Base-by-base conservation (phyloP, 83 land plant genomes). In the Picea abies region DNA sequence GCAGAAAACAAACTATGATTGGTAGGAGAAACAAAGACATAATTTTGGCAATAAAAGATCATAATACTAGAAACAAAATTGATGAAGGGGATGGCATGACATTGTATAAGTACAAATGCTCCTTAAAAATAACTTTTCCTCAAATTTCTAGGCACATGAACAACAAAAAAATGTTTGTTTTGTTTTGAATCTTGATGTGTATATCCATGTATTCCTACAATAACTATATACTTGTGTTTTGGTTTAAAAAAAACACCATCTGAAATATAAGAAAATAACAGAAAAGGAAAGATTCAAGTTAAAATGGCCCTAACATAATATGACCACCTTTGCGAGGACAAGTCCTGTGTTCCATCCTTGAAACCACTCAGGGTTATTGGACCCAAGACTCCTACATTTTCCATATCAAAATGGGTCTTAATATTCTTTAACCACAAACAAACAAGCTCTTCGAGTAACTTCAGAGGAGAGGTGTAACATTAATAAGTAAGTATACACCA, bases 371-470 rank as follows among this genome's bases (percentile, higher is more conserved):
- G 7, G 47, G 47, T 41, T 5, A 41, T 41, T 41, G 47, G 47
- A 41, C 47, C 47, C 7, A 41, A 41, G 7, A 41, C 47, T 41
- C n/a, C 47, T 75, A 93, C 83, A 83, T 87, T 88, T 90, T 91
- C 88, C 60, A 82, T 84, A 83, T 87, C 91, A 84, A 84, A 89
- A 83, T 87, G 89, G 20, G 81, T 79, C 12, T 90, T 90, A 62
- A 89, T 88, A 78, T 88, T 87, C 91, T 88, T 81, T 22, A 64
- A 17, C 10, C 49, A 41, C 41, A 71, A 19, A 78, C 32, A 39
- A 41, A 52, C 19, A 63, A 35, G 14, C 32, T 17, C 7, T 82
- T 35, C 26, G 20, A 85, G 41, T 6, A 26, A n/a, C 26, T 83
- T 44, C n/a, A 63, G 44, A 60, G 17, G 65, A 49, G 41, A 47